Evolutionary conservation across 352 stramenopile species (phyloP), one percentile per base, ranked within the genome.

Genomic region (Phytophthora hibernalis): DNA sequence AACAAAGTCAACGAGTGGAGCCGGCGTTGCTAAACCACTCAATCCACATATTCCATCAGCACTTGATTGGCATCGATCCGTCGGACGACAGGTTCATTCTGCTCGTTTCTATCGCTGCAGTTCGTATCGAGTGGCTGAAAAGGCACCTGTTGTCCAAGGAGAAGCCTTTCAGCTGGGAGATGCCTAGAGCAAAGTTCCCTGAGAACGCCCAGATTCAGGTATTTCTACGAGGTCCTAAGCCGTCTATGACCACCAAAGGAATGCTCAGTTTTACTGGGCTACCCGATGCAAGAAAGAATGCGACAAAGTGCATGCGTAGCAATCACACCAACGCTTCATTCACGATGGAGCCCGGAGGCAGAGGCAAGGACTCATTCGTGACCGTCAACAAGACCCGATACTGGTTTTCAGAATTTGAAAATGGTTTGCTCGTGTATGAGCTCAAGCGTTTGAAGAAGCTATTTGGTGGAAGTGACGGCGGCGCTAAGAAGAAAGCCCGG

Each of bases 1-100:
- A 49, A 49, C n/a, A 54, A 58, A 42, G 37, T 63, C n/a, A 59
- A 58, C 18, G 37, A 53, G 53, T 44, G 6, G 28, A 69, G 12
- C 61, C 52, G 8, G 56, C 20, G 5, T 16, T 58, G 9, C 24
- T 69, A 12, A 7, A 54, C 1, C 24, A 22, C 16, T 21, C 49
- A 5, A 54, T 69, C 15, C 18, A 51, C n/a, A 43, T 16, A 11
- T 59, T 65, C n/a, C 48, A 20, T 0, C 37, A 58, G 42, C 21
- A 60, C 18, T 9, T 48, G 8, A 13, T 13, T 13, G 45, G 11
- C 1, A 45, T 69, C 6, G 16, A 57, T 13, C 18, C 33, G 33
- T 20, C 24, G 24, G 35, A 54, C 44, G 43, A 67, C 0, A 30
- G 9, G 8, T 63, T 44, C n/a, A 21, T 15, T 44, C 3, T 44